Base-by-base conservation (phyloP, 2,329 filamentous ascomycete species). In the Botryotinia convoluta region DNA sequence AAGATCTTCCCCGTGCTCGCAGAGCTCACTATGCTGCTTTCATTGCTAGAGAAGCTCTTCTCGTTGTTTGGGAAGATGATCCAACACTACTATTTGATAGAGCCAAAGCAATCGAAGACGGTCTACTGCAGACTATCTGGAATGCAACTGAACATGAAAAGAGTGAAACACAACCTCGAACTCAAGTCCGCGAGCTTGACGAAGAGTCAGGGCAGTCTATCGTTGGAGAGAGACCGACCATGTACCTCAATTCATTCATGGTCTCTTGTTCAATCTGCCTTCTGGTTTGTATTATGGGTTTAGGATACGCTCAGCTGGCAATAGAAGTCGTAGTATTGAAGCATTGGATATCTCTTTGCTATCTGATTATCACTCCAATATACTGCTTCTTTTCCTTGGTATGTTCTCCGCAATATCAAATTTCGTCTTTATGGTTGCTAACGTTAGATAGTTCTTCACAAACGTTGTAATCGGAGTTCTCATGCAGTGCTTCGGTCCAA, bases 61-160 rank as follows among this genome's bases (percentile, higher is more conserved):
- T 96, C 1, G 84, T 95, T 1, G 92, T 95, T 1, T 96, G 93
- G 93, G 93, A 95, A 77, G 93, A 95, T 77, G 92, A 95, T 72
- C 88, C 92, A 1, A 85, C 91, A 73, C 90, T 93, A 78, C 84
- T 95, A 26, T 85, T 94, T 9, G 83, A 88, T 71, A 86, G 92
- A 73, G 93, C 92, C 61, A 90, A 91, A 79, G 86, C 86, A 57
- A 94, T 95, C 74, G 92, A 95, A 81, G 88, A 88, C 3, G 91
- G 94, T 80, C 84, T 95, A 61, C 93, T 94, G 89, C 88, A 92
- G 77, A 85, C 94, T 1, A 91, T 94, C 3, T 94, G 92, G 92
- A 88, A 89, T 81, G 84, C 86, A 4, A 86, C 86, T 4, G 86
- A 86, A 2, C 85, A 86, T 0, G 87, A 87, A 1, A 89, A 89